These are phyloP conservation scores for Cercospora sp. DNA, from an alignment of 2,329 filamentous ascomycete species.

Conservation along the genomic window DNA sequence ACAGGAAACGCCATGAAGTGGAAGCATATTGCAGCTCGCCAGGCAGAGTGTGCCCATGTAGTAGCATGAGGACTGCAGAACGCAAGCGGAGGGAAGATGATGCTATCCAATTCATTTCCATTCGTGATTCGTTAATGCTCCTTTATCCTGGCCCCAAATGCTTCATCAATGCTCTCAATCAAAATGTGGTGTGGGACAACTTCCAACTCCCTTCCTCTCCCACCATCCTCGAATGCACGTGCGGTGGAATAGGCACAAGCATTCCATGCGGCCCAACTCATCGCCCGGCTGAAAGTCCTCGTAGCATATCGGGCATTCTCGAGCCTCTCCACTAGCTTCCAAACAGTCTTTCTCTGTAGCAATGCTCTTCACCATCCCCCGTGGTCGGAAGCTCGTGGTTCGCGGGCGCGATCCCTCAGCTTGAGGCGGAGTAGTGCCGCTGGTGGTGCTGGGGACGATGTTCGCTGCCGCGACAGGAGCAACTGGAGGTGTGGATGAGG, in stretches of 20 bases:
- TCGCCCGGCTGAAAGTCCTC: constrained; percentile 64
- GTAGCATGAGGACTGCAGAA: not conserved
- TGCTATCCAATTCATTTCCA: not conserved
- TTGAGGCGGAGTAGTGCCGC: constrained; percentile 19
- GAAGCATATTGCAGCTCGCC: not conserved
- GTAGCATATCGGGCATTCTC: constrained; percentile 65
- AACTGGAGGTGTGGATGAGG: constrained; percentile 18
- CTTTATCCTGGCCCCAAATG: not conserved
- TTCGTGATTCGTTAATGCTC: constrained; percentile 1
- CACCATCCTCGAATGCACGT: constrained; percentile 63
- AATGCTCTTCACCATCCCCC: constrained; percentile 52
- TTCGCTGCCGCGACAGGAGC: constrained; percentile 16
- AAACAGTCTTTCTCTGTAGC: constrained; percentile 66
- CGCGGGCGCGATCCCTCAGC: constrained; percentile 26
- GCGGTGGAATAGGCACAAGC: constrained; percentile 64
- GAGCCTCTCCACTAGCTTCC: constrained; percentile 49
- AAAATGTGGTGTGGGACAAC: constrained; percentile 55
- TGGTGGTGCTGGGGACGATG: constrained; percentile 9
- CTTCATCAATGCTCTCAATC: not conserved
- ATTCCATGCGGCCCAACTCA: constrained; percentile 60
- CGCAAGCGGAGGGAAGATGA: not conserved
- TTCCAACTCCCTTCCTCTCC: constrained; percentile 55
- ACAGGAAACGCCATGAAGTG: too few species aligned
- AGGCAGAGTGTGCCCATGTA: too few species aligned
- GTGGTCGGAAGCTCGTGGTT: constrained; percentile 38